Evolutionary conservation across 73 alveolate species (phyloP).

Genomic region (Paramecium bursaria): DNA sequence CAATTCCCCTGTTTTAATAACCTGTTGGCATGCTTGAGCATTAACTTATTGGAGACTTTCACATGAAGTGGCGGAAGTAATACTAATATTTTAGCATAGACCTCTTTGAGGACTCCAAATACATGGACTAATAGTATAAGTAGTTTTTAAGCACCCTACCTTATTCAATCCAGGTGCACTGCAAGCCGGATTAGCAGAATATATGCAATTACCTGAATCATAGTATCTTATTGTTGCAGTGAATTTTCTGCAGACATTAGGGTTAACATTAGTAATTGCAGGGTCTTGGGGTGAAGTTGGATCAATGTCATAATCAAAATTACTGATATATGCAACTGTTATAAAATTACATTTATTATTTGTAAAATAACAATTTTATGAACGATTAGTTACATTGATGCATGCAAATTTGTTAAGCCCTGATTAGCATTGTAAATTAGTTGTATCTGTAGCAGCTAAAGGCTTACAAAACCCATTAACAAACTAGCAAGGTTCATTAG

Average conservation of each 20-base stretch:
- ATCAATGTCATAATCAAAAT: not conserved
- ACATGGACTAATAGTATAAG: slow-evolving; percentile 13
- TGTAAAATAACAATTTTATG: slow-evolving; percentile 30
- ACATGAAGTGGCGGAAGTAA: not conserved
- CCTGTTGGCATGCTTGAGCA: slow-evolving; percentile 23
- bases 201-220: not conserved
- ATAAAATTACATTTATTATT: too few relatives aligned
- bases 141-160: slow-evolving; percentile 12
- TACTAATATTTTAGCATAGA: not conserved
- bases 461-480: not conserved
- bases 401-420: slow-evolving; percentile 28
- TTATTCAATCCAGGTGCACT: not conserved
- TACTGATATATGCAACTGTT: too few relatives aligned
- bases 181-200: slow-evolving; percentile 5
- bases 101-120: slow-evolving; percentile 39
- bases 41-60: not conserved
- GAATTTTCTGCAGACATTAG: slow-evolving; percentile 16
- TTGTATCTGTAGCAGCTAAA: not conserved
- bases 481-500: slow-evolving; percentile 1
- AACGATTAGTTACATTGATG: slow-evolving; percentile 3
- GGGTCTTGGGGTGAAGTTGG: not conserved
- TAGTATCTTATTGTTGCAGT: slow-evolving; percentile 11
- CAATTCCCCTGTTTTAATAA: not conserved
- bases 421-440: not conserved
- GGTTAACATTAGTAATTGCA: not conserved